Percentiles rank a stretch among this genome's conserved stretches.
Conservation (phyloP, 441 rosid genomes). For the Erodium moschatum region DNA sequence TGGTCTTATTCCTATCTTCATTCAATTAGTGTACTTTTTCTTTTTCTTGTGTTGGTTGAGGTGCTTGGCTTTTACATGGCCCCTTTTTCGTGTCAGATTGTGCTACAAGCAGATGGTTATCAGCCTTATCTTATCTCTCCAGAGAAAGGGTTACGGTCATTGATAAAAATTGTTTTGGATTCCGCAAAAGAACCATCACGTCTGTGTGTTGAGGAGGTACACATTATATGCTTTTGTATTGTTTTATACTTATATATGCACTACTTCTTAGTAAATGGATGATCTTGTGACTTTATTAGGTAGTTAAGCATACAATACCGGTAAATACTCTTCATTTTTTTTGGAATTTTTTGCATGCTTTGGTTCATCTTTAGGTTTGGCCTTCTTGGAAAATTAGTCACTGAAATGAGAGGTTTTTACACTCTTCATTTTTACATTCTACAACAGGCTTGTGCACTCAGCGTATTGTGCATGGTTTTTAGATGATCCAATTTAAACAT, state of each 20-base stretch:
- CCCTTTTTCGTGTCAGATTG: conserved; percentile 46
- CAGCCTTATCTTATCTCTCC: conserved; percentile 98
- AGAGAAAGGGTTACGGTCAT: conserved; percentile 88
- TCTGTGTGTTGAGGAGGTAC: conserved; percentile 83
- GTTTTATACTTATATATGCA: neutral
- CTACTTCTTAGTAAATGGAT: neutral
- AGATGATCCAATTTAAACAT: neutral
- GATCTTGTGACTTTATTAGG: neutral
- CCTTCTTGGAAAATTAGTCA: neutral
- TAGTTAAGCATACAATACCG: neutral
- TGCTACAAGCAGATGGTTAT: conserved; percentile 93
- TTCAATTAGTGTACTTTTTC: conserved; percentile 11
- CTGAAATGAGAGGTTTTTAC: neutral
- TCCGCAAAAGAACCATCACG: conserved; percentile 92
- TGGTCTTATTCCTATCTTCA: conserved; percentile 16
- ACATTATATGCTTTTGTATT: neutral
- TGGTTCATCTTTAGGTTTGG: neutral
- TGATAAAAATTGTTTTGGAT: conserved; percentile 85
- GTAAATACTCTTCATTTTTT: neutral
- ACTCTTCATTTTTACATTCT: too few species aligned
- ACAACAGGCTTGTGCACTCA: neutral
- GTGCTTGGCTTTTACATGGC: conserved; percentile 18
- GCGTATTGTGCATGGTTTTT: neutral
- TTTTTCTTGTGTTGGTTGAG: conserved; percentile 12
- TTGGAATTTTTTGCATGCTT: neutral